Evolutionary conservation across 2,329 filamentous ascomycete genomes (phyloP).

Genomic region (Sarocladiaceae sp.): DNA sequence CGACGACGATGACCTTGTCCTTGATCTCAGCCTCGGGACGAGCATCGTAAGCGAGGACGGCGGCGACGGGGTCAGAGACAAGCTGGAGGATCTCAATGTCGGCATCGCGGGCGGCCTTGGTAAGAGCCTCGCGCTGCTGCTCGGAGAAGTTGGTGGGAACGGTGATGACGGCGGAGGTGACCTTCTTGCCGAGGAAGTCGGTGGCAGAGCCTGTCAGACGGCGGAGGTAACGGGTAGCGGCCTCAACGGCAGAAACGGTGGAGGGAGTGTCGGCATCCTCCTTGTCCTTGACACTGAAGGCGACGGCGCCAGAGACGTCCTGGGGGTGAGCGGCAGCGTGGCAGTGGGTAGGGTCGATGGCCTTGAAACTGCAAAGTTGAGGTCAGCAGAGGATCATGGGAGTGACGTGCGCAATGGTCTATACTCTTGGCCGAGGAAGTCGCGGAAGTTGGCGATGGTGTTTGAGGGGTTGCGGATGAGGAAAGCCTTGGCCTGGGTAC

Average conservation of each 20-base stretch:
- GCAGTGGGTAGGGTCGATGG: slow-evolving; percentile 91
- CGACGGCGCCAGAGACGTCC: slow-evolving; percentile 63
- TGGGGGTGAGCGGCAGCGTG: slow-evolving; percentile 88
- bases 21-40: slow-evolving; percentile 64
- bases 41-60: slow-evolving; percentile 86
- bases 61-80: slow-evolving; percentile 84
- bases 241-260: slow-evolving; percentile 69
- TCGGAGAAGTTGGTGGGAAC: slow-evolving; percentile 91
- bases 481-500: slow-evolving; percentile 89
- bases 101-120: slow-evolving; percentile 70
- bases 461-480: slow-evolving; percentile 88
- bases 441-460: slow-evolving; percentile 92
- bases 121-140: slow-evolving; percentile 75
- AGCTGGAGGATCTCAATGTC: slow-evolving; percentile 87
- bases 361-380: slow-evolving; percentile 61
- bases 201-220: slow-evolving; percentile 77
- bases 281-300: slow-evolving; percentile 80
- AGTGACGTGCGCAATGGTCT: not conserved
- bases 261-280: slow-evolving; percentile 54
- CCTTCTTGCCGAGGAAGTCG: slow-evolving; percentile 86
- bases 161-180: slow-evolving; percentile 91
- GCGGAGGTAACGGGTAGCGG: slow-evolving; percentile 77
- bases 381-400: slow-evolving; percentile 7
- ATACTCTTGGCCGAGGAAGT: slow-evolving; percentile 91
- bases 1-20: slow-evolving; percentile 89